Conservation (phyloP, 1,284 basidiomycete species). For the Ganoderma boninense region DNA sequence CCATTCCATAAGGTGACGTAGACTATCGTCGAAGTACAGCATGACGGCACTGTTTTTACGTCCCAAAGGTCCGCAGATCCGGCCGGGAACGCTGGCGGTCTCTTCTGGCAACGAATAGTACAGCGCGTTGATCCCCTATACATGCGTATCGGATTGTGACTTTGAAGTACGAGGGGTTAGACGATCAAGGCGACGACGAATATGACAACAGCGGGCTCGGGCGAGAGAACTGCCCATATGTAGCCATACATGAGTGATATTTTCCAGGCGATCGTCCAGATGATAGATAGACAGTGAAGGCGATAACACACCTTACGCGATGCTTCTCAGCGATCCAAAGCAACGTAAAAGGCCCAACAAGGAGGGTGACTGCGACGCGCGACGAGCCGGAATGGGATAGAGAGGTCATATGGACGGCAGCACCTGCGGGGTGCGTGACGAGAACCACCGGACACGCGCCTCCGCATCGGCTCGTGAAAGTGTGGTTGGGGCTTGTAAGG, state of each 20-base stretch:
- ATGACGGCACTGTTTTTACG: no score
- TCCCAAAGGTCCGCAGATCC: no score
- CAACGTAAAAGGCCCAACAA: background rate
- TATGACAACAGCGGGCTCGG: background rate
- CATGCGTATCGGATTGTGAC: no score
- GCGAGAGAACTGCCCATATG: background rate
- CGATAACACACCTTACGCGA: background rate
- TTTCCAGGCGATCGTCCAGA: background rate
- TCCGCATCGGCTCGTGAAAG: background rate
- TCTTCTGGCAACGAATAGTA: no score
- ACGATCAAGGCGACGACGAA: no score
- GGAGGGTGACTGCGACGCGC: background rate
- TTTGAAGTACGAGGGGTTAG: no score
- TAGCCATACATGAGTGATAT: no score
- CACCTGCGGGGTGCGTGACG: background rate
- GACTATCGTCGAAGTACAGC: no score
- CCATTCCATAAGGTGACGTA: no score
- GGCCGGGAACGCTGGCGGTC: no score
- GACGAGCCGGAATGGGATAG: background rate
- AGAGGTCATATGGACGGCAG: background rate
- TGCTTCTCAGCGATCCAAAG: background rate
- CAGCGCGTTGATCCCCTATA: no score
- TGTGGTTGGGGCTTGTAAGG: background rate
- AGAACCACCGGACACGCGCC: background rate
- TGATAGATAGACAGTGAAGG: background rate